These are phyloP conservation scores for Apiotrichum veenhuisii DNA, from an alignment of 1,284 basidiomycete species.

Conservation along the genomic window DNA sequence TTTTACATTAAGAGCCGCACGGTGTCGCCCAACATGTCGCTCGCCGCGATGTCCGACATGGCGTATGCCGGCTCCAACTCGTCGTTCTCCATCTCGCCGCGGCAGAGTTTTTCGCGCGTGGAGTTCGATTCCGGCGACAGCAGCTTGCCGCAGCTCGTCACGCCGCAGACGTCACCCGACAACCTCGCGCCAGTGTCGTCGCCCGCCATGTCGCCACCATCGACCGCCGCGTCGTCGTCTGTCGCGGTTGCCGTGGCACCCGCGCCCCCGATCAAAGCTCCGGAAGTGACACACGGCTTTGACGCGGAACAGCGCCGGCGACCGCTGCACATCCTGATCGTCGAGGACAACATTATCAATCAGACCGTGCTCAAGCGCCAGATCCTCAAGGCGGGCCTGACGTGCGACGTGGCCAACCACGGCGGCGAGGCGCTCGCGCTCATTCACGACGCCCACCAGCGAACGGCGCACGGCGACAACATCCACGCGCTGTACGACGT, in stretches of 20 bases:
- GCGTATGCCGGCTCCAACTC: not conserved
- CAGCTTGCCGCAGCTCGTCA: not conserved
- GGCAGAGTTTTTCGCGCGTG: no score
- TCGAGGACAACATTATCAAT: slow-evolving; percentile 49
- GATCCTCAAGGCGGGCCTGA: slow-evolving; percentile 36
- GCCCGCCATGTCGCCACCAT: not conserved
- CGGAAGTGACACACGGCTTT: no score
- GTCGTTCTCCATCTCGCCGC: not conserved
- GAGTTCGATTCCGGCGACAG: not conserved
- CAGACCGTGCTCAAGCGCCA: slow-evolving; percentile 46
- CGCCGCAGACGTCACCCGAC: not conserved
- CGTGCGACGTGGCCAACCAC: slow-evolving; percentile 38
- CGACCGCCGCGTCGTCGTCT: not conserved
- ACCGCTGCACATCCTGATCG: slow-evolving; percentile 19
- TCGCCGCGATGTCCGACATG: not conserved
- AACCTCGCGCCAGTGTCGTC: not conserved
- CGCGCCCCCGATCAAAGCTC: no score
- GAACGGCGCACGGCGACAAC: not conserved
- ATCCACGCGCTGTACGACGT: slow-evolving; percentile 16
- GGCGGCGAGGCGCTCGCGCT: slow-evolving; percentile 39
- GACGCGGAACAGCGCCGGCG: not conserved
- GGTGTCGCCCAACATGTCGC: not conserved
- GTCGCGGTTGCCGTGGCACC: no score
- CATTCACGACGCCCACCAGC: not conserved
- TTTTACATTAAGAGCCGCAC: slow-evolving; percentile 32